Conservation (phyloP, 805 yeast genomes). For the Brettanomyces sp. region DNA sequence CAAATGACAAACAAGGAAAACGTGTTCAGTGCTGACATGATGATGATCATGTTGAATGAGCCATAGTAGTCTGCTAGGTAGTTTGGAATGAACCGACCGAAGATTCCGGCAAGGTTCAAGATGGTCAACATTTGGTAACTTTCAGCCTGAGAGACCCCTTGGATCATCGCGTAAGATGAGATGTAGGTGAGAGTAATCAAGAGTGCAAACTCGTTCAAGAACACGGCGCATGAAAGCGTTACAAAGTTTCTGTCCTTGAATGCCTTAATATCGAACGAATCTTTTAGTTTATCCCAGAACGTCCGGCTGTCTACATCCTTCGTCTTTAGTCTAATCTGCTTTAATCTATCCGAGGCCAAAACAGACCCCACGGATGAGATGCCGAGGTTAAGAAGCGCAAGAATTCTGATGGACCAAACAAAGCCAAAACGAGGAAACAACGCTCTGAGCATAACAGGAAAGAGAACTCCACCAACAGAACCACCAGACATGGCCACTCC, state of each 20-base stretch:
- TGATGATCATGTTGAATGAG: conserved; percentile 32
- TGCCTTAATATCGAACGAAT: conserved; percentile 29
- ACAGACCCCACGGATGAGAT: conserved; percentile 34
- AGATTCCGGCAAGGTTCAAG: conserved; percentile 28
- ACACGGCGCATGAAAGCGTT: conserved; percentile 30
- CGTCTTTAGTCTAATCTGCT: conserved; percentile 16
- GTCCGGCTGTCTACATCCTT: conserved; percentile 9
- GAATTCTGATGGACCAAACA: conserved; percentile 43
- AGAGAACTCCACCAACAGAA: conserved; percentile 40
- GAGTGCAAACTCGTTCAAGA: conserved; percentile 39
- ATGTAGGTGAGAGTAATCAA: conserved; percentile 40
- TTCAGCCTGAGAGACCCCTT: conserved; percentile 23
- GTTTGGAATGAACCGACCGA: conserved; percentile 34
- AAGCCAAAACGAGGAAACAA: conserved; percentile 38
- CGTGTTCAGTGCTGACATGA: conserved; percentile 25
- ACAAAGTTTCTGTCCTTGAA: conserved; percentile 29
- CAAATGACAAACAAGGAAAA: conserved; percentile 36
- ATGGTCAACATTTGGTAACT: conserved; percentile 30
- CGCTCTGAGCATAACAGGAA: conserved; percentile 39
- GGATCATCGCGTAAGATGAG: conserved; percentile 41
- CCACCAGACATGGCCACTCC: conserved; percentile 41
- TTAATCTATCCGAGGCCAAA: conserved; percentile 25
- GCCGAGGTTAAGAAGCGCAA: conserved; percentile 26
- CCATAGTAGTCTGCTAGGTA: conserved; percentile 32
- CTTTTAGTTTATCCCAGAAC: background rate